phyloP scores from a whole-genome alignment of 495 filamentous ascomycete species.

The Aspergillus affinis region DNA sequence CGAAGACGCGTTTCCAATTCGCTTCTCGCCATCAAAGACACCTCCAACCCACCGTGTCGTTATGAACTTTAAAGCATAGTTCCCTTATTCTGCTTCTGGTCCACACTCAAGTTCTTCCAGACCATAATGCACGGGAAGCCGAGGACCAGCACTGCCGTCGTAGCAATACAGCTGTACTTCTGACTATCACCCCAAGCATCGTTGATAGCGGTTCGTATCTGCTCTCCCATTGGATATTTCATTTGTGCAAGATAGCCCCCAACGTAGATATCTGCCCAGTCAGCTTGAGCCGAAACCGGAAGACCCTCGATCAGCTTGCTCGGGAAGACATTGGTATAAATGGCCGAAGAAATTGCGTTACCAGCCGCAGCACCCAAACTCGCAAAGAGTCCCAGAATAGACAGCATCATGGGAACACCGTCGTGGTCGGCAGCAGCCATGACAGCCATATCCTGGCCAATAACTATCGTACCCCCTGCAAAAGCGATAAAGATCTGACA shows the following conservation, averaged over 20 bases:
- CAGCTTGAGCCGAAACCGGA: constrained; percentile 44
- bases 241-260: constrained; percentile 51
- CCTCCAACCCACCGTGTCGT: no score
- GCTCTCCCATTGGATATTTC: constrained; percentile 51
- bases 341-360: constrained; percentile 59
- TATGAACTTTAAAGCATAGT: constrained; percentile 19
- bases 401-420: constrained; percentile 69
- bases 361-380: constrained; percentile 72
- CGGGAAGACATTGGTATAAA: constrained; percentile 69
- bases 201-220: constrained; percentile 53
- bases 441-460: constrained; percentile 70
- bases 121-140: constrained; percentile 38
- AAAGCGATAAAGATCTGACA: constrained; percentile 79
- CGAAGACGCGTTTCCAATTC: no score
- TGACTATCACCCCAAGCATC: constrained; percentile 60
- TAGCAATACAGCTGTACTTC: constrained; percentile 57
- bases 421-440: constrained; percentile 65
- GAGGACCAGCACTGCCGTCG: constrained; percentile 37
- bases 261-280: constrained; percentile 47
- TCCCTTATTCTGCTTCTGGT: constrained; percentile 50
- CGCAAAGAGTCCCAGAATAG: constrained; percentile 64
- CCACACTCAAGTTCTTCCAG: constrained; percentile 47
- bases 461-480: constrained; percentile 61
- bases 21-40: no score
- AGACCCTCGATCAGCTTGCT: constrained; percentile 43